Evolutionary conservation across 2,329 filamentous ascomycete species (phyloP).

Genomic region (Arthrobotrys iridis): DNA sequence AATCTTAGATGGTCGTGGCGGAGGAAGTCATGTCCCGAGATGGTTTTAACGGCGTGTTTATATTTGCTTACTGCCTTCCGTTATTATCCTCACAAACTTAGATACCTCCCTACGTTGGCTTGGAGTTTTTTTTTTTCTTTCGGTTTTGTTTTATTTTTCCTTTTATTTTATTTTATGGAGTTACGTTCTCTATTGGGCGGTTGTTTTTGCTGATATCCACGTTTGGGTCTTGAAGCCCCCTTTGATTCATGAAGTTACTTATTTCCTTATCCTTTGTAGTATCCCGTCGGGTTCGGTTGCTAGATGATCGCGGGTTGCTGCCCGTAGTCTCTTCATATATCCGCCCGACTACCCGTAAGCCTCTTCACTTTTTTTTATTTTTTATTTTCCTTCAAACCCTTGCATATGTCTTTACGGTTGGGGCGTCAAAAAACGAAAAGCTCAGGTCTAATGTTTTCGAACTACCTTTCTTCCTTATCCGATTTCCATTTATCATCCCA

Average conservation of each 20-base stretch:
- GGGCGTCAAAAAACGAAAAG: conserved; percentile 53
- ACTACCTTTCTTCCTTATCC: conserved; percentile 10
- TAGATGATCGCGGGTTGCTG: not conserved
- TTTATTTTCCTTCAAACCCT: conserved; percentile 19
- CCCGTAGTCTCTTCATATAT: not conserved
- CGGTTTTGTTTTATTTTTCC: conserved; percentile 2
- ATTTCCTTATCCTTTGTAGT: conserved; percentile 10
- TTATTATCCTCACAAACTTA: conserved; percentile 42
- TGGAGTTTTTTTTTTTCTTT: conserved; percentile 37
- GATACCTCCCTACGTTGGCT: conserved; percentile 49
- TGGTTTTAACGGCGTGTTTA: conserved; percentile 22
- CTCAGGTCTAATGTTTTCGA: conserved; percentile 35
- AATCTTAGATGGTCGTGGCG: not conserved
- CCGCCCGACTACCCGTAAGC: not conserved
- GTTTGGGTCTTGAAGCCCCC: conserved; percentile 25
- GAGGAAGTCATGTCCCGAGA: not conserved
- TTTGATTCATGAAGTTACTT: conserved; percentile 2
- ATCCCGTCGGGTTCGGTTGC: not conserved
- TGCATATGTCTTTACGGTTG: conserved; percentile 53
- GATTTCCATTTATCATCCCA: not conserved
- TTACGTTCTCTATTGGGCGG: conserved; percentile 29
- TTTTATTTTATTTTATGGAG: not conserved
- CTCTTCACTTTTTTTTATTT: conserved; percentile 9
- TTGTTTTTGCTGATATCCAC: conserved; percentile 43
- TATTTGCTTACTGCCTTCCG: conserved; percentile 10